Conservation (phyloP, 2,329 filamentous ascomycete genomes). For the Sporothrix phasma region DNA sequence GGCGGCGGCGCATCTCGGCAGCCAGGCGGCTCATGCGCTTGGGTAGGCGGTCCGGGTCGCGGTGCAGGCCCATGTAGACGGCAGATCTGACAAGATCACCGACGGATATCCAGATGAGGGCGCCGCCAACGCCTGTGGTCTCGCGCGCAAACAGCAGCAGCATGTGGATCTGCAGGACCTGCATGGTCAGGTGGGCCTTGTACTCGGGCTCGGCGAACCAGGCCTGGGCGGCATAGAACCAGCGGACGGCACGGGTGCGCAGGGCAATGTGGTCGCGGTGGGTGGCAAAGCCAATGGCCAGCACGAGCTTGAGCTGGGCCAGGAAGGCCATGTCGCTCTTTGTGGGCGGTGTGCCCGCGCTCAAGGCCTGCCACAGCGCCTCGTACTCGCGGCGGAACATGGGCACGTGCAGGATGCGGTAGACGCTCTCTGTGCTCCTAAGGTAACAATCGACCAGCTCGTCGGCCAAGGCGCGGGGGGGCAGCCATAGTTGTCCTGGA, state of each 20-base stretch:
- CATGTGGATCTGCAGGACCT: conserved; percentile 41
- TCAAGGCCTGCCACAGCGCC: conserved; percentile 33
- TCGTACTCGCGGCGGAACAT: conserved; percentile 46
- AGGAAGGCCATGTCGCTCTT: conserved; percentile 32
- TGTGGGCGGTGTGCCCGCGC: background rate
- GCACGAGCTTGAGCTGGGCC: conserved; percentile 41
- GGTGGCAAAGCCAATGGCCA: conserved; percentile 40
- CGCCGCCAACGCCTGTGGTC: conserved; percentile 31
- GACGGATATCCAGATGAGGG: conserved; percentile 36
- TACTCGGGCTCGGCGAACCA: conserved; percentile 37
- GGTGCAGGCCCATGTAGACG: conserved; percentile 41
- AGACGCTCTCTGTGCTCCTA: conserved; percentile 43
- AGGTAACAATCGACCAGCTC: conserved; percentile 44
- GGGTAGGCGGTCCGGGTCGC: conserved; percentile 34
- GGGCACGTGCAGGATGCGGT: conserved; percentile 48
- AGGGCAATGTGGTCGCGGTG: conserved; percentile 37
- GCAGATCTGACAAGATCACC: conserved; percentile 37
- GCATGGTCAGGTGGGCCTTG: conserved; percentile 40
- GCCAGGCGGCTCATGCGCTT: conserved; percentile 25
- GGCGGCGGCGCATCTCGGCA: conserved; percentile 38
- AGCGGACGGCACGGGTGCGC: conserved; percentile 34
- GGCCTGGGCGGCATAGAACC: conserved; percentile 43
- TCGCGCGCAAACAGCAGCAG: conserved; percentile 41
- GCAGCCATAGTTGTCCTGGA: conserved; percentile 29
- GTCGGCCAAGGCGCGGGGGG: conserved; percentile 36